Conservation (phyloP, 179 eudicot species). For the Beta corolliflora region DNA sequence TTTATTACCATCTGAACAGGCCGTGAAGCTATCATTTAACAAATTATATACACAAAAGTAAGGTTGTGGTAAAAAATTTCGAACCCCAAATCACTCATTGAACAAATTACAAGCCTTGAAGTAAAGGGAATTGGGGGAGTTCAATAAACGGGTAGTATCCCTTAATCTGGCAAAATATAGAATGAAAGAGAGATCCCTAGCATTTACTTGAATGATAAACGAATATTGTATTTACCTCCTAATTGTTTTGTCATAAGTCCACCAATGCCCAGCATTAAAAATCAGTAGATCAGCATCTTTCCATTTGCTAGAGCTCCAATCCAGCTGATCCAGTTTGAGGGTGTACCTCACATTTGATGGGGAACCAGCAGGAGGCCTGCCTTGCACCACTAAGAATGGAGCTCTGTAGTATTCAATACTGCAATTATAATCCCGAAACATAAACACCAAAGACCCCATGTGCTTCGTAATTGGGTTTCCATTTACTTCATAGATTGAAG, state of each 20-base stretch:
- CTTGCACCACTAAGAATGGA: slow-evolving; percentile 63
- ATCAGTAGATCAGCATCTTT: slow-evolving; percentile 12
- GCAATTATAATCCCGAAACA: slow-evolving; percentile 63
- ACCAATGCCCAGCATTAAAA: slow-evolving; percentile 34
- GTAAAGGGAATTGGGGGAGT: too few species aligned
- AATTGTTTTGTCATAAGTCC: slow-evolving; percentile 73
- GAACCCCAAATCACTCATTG: too few species aligned
- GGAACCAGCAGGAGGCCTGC: slow-evolving; percentile 54
- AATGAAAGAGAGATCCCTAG: not conserved
- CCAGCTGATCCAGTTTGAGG: slow-evolving; percentile 11
- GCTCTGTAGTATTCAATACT: slow-evolving; percentile 78
- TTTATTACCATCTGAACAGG: too few species aligned
- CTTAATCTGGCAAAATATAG: too few species aligned
- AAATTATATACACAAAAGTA: too few species aligned
- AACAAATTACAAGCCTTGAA: too few species aligned
- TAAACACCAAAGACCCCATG: slow-evolving; percentile 62
- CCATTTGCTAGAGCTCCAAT: slow-evolving; percentile 13
- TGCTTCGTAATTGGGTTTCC: slow-evolving; percentile 81
- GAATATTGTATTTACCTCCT: slow-evolving; percentile 36
- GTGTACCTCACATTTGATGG: slow-evolving; percentile 29
- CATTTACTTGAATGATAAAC: not conserved
- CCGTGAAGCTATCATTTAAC: too few species aligned
- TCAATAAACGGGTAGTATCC: too few species aligned
- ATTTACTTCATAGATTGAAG: slow-evolving; percentile 67
- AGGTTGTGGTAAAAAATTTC: too few species aligned